A percentile compares a stretch with the other conserved stretches of the same genome.
Evolutionary conservation across 2,329 filamentous ascomycete species (phyloP).

Genomic region (Trichoderma oligosporum): DNA sequence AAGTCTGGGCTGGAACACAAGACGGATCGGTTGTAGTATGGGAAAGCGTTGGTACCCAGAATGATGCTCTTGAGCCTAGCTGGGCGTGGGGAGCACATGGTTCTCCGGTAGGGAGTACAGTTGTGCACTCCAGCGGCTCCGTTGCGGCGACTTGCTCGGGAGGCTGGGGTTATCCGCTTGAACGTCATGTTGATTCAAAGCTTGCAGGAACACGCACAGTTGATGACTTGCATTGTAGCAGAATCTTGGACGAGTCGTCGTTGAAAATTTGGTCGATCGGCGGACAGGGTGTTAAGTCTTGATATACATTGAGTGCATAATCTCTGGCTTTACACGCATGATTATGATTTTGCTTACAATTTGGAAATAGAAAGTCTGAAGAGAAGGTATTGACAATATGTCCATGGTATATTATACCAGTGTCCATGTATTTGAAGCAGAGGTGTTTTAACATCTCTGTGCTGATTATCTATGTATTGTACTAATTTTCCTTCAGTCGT

Average conservation of each 20-base stretch:
- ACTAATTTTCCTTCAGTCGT: background rate
- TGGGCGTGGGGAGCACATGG: constrained; percentile 51
- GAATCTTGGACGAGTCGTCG: constrained; percentile 24
- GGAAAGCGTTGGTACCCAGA: constrained; percentile 50
- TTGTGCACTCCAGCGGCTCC: constrained; percentile 52
- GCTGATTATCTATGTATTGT: background rate
- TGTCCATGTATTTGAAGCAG: background rate
- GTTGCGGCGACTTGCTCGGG: constrained; percentile 56
- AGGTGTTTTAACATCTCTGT: background rate
- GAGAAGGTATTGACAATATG: background rate
- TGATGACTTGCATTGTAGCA: background rate
- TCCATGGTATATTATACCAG: constrained; percentile 1
- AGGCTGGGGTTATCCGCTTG: constrained; percentile 42
- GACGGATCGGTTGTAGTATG: constrained; percentile 55
- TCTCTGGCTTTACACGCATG: background rate
- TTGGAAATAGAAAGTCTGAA: background rate
- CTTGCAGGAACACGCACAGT: background rate
- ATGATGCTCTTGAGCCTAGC: constrained; percentile 42
- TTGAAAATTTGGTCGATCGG: constrained; percentile 26
- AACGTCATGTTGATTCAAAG: constrained; percentile 11
- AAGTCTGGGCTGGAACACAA: constrained; percentile 59
- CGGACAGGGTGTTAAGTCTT: background rate
- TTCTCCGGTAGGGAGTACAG: constrained; percentile 47
- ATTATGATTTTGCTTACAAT: no score
- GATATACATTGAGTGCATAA: background rate